Base-by-base conservation (phyloP, 1,284 basidiomycete species). In the Leccinum laetum region DNA sequence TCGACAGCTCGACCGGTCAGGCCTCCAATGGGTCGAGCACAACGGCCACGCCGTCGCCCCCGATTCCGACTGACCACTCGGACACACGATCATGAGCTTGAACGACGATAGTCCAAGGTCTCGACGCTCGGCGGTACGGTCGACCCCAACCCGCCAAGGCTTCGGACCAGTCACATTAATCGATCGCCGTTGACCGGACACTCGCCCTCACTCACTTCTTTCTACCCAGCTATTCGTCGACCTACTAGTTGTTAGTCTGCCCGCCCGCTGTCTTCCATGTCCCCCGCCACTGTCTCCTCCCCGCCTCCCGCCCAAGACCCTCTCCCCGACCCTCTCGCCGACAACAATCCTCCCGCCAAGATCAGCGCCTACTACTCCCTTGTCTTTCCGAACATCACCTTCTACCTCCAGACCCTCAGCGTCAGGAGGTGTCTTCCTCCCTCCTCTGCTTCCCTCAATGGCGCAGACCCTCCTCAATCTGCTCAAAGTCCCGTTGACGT, bases 281-380 rank as follows among this genome's bases (percentile, higher is more conserved):
- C 72, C 67, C 69, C 69, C 60, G 26, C 64, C 24, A 52, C 41
- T 57, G 49, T 16, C 1, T 7, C 53, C 1, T 61, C 70, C 1
- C 65, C 73, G 10, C 21, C 57, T 24, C 49, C 61, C 62, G 46
- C 62, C 32, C 58, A 9, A 1, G 58, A 60, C 26, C 18, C 59
- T 3, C 67, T 70, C 52, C 75, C 78, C 69, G 73, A 71, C 65
- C 64, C 64, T 62, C 67, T 70, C 68, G 67, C 75, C 62, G 74
- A 79, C 67, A 62, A 64, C 70, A 74, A 71, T 68, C 78, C 63
- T 13, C 72, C 71, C 26, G 86, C 89, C 79, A 92, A 89, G 84
- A 96, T 96, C 75, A 90, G 90, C 76, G 95, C 95, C 63, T 97
- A 96, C 75, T 96, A 95, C 79, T 94, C 92, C 77, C 91, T 97